Evolutionary conservation across 1,139 yeast genomes (phyloP).

Genomic region (Magnusiomyces magnusii): DNA sequence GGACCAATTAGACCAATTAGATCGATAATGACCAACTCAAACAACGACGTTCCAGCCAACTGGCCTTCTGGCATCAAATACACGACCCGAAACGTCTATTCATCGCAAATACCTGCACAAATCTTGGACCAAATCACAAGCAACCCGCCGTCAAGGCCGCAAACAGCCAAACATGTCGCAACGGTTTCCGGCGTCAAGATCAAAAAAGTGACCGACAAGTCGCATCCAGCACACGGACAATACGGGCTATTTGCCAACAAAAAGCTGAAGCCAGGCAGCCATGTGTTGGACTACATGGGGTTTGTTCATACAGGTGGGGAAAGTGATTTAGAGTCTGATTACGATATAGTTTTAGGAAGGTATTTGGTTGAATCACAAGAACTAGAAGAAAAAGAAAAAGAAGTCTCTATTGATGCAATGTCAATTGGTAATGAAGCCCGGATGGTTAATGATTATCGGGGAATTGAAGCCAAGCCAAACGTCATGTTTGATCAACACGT

Average conservation of each 20-base stretch:
- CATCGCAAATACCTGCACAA: constrained; percentile 5
- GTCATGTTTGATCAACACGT: constrained; percentile 25
- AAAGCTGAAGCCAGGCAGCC: constrained; percentile 22
- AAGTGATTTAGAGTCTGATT: constrained; percentile 24
- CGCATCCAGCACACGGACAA: constrained; percentile 28
- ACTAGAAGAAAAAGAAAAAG: neutral
- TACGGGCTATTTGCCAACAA: constrained; percentile 25
- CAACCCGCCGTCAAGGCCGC: constrained; percentile 10
- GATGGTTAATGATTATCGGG: constrained; percentile 30
- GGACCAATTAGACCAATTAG: neutral
- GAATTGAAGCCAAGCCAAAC: constrained; percentile 23
- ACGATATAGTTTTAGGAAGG: constrained; percentile 22
- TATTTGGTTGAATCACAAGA: neutral
- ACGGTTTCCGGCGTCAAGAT: constrained; percentile 20
- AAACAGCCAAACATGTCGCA: constrained; percentile 1
- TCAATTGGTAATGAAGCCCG: constrained; percentile 27
- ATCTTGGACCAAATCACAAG: neutral
- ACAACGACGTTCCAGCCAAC: constrained; percentile 7
- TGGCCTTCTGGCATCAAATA: constrained; percentile 13
- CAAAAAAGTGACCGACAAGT: constrained; percentile 20
- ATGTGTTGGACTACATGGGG: constrained; percentile 27
- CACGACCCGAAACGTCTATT: constrained; percentile 7
- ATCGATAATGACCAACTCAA: neutral
- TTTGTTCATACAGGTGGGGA: constrained; percentile 24
- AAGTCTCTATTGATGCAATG: constrained; percentile 26